Evolutionary conservation across 1,139 yeast genomes (phyloP).

Genomic region (Pneumocystis murina): DNA sequence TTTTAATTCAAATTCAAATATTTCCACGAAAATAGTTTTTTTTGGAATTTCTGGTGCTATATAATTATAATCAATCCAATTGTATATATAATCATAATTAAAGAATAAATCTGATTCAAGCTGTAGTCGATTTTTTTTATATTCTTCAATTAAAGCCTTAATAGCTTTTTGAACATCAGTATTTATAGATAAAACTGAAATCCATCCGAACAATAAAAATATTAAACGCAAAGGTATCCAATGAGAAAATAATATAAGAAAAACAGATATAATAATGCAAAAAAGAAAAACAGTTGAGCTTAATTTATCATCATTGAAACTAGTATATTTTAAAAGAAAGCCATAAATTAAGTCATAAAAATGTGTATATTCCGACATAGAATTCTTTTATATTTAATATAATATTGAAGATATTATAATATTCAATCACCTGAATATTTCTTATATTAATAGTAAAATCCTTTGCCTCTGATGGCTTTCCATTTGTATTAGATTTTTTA

Average conservation of each 20-base stretch:
- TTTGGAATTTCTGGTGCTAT: neutral
- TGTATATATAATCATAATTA: neutral
- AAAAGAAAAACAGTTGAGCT: neutral
- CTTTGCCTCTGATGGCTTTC: neutral
- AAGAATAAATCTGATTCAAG: neutral
- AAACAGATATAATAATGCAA: neutral
- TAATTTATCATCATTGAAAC: neutral
- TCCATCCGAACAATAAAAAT: neutral
- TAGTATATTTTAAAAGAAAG: neutral
- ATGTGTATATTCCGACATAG: neutral
- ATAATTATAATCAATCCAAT: neutral
- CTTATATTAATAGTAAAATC: neutral
- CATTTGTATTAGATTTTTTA: neutral
- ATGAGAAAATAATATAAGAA: neutral
- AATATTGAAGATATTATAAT: neutral
- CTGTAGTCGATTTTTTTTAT: neutral
- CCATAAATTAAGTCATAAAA: neutral
- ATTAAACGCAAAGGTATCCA: neutral
- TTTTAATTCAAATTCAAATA: neutral
- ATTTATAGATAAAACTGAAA: neutral
- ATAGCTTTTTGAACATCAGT: neutral
- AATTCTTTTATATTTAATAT: neutral
- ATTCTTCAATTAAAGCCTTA: neutral
- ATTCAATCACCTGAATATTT: neutral
- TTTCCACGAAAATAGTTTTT: neutral